These are phyloP conservation scores for Colletotrichum kahawae DNA, from an alignment of 2,329 filamentous ascomycete genomes.

Conservation along the genomic window DNA sequence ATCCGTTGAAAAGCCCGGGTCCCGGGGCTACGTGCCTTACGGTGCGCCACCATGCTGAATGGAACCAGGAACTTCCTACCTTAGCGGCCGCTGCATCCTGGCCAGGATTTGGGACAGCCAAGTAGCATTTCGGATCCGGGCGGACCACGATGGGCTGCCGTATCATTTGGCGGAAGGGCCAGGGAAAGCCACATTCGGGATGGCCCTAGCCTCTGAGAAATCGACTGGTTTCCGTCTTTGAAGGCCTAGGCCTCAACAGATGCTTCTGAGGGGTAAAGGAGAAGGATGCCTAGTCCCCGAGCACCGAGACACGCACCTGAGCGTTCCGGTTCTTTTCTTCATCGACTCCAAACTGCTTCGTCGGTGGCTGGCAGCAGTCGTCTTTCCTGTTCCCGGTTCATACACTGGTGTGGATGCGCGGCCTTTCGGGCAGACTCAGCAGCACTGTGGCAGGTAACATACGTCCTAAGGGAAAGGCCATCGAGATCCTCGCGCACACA, in stretches of 20 bases:
- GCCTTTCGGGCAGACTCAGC: background rate
- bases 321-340: background rate
- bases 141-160: background rate
- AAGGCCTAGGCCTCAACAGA: background rate
- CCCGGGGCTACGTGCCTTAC: background rate
- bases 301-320: background rate
- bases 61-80: slow-evolving; percentile 2
- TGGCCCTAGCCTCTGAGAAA: background rate
- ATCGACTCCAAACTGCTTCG: background rate
- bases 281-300: background rate
- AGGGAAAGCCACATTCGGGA: background rate
- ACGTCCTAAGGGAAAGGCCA: background rate
- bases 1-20: background rate
- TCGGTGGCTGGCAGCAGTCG: background rate
- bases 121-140: background rate
- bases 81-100: slow-evolving; percentile 17
- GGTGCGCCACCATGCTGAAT: background rate
- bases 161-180: background rate
- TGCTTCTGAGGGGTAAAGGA: background rate
- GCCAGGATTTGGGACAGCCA: background rate
- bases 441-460: background rate
- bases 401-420: background rate
- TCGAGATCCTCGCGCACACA: background rate
- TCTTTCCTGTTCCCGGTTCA: background rate
- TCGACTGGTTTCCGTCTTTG: background rate